Evolutionary conservation across 2,329 filamentous ascomycete genomes (phyloP).

Genomic region (Neopestalotiopsis sp.): DNA sequence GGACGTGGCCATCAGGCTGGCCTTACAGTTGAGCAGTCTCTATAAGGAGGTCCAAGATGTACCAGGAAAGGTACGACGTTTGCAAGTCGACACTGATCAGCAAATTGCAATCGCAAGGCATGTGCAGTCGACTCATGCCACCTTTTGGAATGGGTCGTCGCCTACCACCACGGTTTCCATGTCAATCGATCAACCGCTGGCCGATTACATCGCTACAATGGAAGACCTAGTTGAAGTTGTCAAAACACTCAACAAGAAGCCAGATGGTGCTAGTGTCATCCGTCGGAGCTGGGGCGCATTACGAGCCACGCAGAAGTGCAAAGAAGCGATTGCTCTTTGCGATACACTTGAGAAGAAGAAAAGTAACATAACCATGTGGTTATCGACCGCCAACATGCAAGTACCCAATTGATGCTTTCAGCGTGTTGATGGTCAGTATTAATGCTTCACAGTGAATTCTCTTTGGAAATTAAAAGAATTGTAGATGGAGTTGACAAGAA

Average conservation of each 20-base stretch:
- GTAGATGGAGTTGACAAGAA: no score
- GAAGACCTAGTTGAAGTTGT: no score
- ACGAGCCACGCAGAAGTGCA: not conserved
- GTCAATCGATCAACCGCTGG: not conserved
- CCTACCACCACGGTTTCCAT: fast-evolving
- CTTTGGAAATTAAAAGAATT: no score
- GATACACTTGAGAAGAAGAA: not conserved
- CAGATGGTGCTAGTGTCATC: no score
- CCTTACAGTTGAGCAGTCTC: not conserved
- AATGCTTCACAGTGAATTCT: no score
- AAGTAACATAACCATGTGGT: not conserved
- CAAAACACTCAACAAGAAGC: no score
- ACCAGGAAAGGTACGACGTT: not conserved
- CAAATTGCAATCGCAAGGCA: not conserved
- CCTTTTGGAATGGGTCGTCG: not conserved
- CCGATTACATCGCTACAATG: not conserved
- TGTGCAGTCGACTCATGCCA: not conserved
- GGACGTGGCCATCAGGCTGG: not conserved
- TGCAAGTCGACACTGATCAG: not conserved
- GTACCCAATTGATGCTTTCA: no score
- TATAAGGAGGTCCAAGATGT: not conserved
- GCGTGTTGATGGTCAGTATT: no score
- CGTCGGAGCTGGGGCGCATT: not conserved
- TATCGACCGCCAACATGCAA: not conserved
- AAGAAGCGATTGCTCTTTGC: not conserved